A percentile compares a stretch with the other conserved stretches of the same genome.
phyloP scores from a whole-genome alignment of 2,329 filamentous ascomycete species.

The Curvularia sp. region DNA sequence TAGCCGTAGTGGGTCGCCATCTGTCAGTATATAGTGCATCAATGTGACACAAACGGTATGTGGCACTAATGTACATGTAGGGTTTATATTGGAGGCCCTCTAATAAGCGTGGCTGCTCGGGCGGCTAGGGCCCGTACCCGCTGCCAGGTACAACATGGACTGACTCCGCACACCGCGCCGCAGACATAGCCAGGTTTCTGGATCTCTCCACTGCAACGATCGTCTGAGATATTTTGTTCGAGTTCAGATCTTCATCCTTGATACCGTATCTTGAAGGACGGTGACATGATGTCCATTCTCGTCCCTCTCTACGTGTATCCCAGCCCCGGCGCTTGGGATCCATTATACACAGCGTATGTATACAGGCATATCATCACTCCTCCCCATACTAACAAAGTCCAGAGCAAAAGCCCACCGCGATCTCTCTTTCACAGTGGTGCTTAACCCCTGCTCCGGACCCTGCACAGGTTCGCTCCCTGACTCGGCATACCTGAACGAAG shows the following conservation, averaged over 20 bases:
- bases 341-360: conserved; percentile 56
- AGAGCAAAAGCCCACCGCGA: conserved; percentile 47
- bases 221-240: background rate
- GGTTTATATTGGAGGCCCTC: conserved; percentile 10
- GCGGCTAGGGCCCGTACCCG: conserved; percentile 9
- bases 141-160: conserved; percentile 16
- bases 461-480: conserved; percentile 40
- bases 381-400: background rate
- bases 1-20: conserved; percentile 4
- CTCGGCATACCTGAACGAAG: conserved; percentile 46
- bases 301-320: conserved; percentile 62
- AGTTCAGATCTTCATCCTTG: background rate
- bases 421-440: conserved; percentile 60
- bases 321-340: conserved; percentile 57
- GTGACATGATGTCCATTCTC: conserved; percentile 50
- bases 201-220: background rate
- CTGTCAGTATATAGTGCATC: background rate
- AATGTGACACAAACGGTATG: conserved; percentile 1
- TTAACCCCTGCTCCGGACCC: conserved; percentile 58
- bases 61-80: conserved; percentile 2
- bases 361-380: background rate
- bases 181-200: background rate
- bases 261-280: background rate
- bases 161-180: background rate
- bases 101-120: conserved; percentile 8